Base-by-base conservation (phyloP, 306 rosid species). In the Vigna angularis region DNA sequence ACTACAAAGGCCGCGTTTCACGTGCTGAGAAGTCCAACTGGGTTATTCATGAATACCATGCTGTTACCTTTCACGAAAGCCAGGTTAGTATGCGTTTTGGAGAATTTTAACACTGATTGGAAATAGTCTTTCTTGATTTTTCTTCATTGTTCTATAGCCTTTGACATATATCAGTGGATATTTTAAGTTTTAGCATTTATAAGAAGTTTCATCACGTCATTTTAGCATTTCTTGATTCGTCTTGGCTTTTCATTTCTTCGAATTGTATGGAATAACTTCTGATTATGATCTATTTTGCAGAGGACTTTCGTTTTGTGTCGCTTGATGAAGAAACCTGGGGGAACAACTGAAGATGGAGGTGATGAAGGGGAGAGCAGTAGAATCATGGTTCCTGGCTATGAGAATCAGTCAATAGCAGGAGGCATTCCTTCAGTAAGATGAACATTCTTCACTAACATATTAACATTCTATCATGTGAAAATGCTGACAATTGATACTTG, bases 1-100 rank as follows among this genome's bases (percentile, higher is more conserved):
- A 81, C 82, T 13, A 89, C 20, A 0, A 0, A 9, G 91, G 90
- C 2, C 74, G 76, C 34, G 52, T 32, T 84, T 76, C 84, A 22
- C 0, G 0, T n/a, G 81, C 67, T 67, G 34, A 49, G 15, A 67
- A 15, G 79, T 89, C 88, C 65, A 18, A 73, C 2, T 92, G 94
- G 94, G 88, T 87, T 20, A 86, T 92, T 10, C 98, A 94, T 42
- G 96, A 92, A 70, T 91, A 90, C 64, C 85, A 88, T 49, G 76
- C 70, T 16, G 72, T 0, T 14, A 50, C n/a, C 61, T 20, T 66
- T 63, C 36, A n/a, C 40, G 73, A 9, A 53, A 2, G 4, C 69
- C 74, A 81, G 98, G 96, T 93, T 64, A 18, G 30, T 48, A 57
- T 42, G 32, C 6, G 5, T 75, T 32, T 63, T 24, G 5, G 4